phyloP scores from a whole-genome alignment of 1,284 basidiomycete genomes.

The Omphalotus olearius region DNA sequence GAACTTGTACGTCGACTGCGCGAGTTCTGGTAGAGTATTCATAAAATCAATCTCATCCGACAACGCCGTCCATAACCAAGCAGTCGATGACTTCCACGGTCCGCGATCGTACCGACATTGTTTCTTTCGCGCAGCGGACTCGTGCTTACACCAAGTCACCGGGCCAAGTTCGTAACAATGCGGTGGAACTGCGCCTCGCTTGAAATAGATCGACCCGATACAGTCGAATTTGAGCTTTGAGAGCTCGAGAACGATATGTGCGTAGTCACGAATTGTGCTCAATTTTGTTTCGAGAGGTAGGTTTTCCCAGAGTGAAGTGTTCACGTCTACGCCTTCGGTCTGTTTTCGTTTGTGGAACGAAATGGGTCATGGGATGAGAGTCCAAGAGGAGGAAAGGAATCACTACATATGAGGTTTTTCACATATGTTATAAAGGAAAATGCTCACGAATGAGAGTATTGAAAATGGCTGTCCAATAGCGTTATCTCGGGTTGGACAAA shows the following conservation, averaged over 20 bases:
- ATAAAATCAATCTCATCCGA: conserved; percentile 20
- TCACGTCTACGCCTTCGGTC: conserved; percentile 20
- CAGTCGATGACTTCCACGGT: conserved; percentile 19
- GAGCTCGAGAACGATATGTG: conserved; percentile 18
- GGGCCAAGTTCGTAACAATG: conserved; percentile 19
- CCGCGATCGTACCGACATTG: conserved; percentile 17
- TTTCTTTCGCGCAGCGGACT: conserved; percentile 16
- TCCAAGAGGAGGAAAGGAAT: not conserved
- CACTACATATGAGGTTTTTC: not conserved
- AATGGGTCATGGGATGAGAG: not conserved
- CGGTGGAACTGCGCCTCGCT: conserved; percentile 13
- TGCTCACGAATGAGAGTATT: conserved; percentile 20
- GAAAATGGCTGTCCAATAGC: conserved; percentile 21
- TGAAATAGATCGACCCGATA: conserved; percentile 23
- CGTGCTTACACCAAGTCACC: conserved; percentile 20
- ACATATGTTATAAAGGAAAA: not conserved
- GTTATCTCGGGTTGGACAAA: conserved; percentile 20
- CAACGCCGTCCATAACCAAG: conserved; percentile 20
- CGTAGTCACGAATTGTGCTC: conserved; percentile 20
- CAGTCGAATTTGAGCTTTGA: conserved; percentile 19
- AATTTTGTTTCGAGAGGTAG: conserved; percentile 19
- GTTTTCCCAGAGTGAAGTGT: conserved; percentile 19
- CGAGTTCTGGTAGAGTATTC: conserved; percentile 16
- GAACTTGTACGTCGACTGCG: conserved; percentile 14
- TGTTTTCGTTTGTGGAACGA: not conserved